phyloP scores from a whole-genome alignment of 306 rosid genomes.

The Trichosanthes truncata region DNA sequence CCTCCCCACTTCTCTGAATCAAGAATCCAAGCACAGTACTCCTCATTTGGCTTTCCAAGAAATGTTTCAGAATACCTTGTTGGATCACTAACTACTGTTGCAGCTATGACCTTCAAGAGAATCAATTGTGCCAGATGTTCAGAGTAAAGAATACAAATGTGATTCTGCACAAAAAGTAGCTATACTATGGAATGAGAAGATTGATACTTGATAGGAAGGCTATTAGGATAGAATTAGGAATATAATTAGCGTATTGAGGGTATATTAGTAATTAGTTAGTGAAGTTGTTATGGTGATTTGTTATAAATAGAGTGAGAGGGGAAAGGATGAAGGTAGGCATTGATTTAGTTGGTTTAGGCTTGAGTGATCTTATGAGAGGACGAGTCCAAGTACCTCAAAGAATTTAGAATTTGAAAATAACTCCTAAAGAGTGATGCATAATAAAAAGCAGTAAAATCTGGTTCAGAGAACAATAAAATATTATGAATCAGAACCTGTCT shows the following conservation, averaged over 20 bases:
- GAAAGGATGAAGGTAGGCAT: background rate
- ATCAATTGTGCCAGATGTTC: background rate
- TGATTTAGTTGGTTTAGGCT: background rate
- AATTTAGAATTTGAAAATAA: background rate
- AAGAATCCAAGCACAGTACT: slow-evolving; percentile 87
- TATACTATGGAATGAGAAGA: background rate
- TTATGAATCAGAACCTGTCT: slow-evolving; percentile 52
- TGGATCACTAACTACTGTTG: slow-evolving; percentile 82
- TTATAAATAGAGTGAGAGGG: background rate
- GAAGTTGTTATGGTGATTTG: background rate
- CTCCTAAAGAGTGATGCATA: background rate
- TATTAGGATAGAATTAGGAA: no score
- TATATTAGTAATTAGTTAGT: background rate
- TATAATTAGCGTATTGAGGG: background rate
- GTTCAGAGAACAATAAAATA: background rate
- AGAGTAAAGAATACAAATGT: background rate
- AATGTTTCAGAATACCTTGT: slow-evolving; percentile 70
- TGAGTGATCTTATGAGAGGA: no score
- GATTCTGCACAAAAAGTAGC: background rate
- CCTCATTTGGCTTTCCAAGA: slow-evolving; percentile 85
- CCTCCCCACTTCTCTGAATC: slow-evolving; percentile 98
- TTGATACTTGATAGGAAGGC: background rate
- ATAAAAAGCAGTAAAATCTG: background rate
- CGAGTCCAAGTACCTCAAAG: background rate
- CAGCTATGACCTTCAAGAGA: slow-evolving; percentile 72